Conservation (phyloP, 495 filamentous ascomycete genomes). For the Penicillium paradoxum region DNA sequence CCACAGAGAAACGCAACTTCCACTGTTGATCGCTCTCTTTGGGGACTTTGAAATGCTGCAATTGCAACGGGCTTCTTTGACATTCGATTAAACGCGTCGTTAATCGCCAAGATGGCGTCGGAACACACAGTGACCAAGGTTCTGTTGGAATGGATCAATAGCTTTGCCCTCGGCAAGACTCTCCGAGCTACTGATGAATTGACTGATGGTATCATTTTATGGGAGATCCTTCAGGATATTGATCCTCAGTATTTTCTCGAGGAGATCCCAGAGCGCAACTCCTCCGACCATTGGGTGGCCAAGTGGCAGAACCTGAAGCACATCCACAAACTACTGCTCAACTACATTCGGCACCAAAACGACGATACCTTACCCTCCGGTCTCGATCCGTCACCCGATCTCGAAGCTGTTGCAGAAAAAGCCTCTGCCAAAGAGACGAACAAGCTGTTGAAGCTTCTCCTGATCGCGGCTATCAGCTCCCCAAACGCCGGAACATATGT, state of each 20-base stretch:
- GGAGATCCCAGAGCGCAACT: conserved; percentile 52
- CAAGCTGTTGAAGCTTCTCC: conserved; percentile 60
- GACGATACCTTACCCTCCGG: conserved; percentile 43
- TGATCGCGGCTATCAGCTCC: conserved; percentile 57
- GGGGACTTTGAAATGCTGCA: conserved; percentile 16
- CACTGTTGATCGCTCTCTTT: not conserved
- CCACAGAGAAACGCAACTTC: not conserved
- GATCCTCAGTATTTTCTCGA: conserved; percentile 65
- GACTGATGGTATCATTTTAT: conserved; percentile 68
- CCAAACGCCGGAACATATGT: conserved; percentile 53
- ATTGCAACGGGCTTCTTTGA: conserved; percentile 8
- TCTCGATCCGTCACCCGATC: conserved; percentile 48
- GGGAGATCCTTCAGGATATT: conserved; percentile 62
- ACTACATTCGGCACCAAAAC: conserved; percentile 59
- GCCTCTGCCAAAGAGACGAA: conserved; percentile 37
- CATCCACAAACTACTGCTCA: conserved; percentile 59
- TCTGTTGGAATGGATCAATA: conserved; percentile 57
- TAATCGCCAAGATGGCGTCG: conserved; percentile 35
- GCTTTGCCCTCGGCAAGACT: conserved; percentile 44
- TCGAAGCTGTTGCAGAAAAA: conserved; percentile 55
- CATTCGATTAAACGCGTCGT: conserved; percentile 5
- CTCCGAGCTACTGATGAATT: conserved; percentile 56
- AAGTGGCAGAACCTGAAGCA: conserved; percentile 62
- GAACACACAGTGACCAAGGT: conserved; percentile 46
- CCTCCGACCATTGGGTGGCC: conserved; percentile 45